Percentiles rank a stretch among this genome's conserved stretches.
Evolutionary conservation across 1,139 yeast species (phyloP).

Genomic region (Kurtzmaniella quercitrusa): DNA sequence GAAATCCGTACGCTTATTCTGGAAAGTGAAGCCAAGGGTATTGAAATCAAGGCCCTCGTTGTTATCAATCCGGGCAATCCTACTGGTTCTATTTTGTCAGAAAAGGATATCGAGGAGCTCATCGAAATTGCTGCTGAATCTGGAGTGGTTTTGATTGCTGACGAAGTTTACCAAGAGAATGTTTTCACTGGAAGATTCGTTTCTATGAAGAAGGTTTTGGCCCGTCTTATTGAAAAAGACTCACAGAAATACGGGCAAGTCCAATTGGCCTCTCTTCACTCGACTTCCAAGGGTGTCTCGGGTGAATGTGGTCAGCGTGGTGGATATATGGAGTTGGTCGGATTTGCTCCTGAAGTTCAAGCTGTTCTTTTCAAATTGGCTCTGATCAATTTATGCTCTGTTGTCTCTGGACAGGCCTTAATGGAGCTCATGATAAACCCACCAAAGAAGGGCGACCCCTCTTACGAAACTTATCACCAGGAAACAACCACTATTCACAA

Average conservation of each 20-base stretch:
- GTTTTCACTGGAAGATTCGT: slow-evolving; percentile 65
- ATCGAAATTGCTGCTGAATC: slow-evolving; percentile 77
- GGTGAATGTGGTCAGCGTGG: slow-evolving; percentile 99
- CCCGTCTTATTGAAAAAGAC: slow-evolving; percentile 52
- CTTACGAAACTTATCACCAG: slow-evolving; percentile 59
- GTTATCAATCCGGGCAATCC: slow-evolving; percentile 98
- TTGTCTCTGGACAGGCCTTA: slow-evolving; percentile 88
- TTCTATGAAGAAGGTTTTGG: slow-evolving; percentile 65
- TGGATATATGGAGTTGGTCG: slow-evolving; percentile 93
- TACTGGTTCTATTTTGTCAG: slow-evolving; percentile 77
- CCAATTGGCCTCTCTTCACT: slow-evolving; percentile 89
- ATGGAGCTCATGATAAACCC: slow-evolving; percentile 94
- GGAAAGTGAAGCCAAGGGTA: slow-evolving; percentile 49
- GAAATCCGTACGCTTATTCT: slow-evolving; percentile 58
- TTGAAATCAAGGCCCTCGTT: slow-evolving; percentile 75
- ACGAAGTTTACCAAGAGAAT: slow-evolving; percentile 95
- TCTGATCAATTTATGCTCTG: slow-evolving; percentile 88
- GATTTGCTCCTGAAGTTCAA: slow-evolving; percentile 67
- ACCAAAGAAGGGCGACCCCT: slow-evolving; percentile 71
- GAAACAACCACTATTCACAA: slow-evolving; percentile 63
- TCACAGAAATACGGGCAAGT: slow-evolving; percentile 62
- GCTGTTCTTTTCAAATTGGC: slow-evolving; percentile 78
- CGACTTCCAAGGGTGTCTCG: slow-evolving; percentile 93
- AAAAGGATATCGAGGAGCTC: slow-evolving; percentile 64
- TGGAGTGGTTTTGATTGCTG: slow-evolving; percentile 89